phyloP scores from a whole-genome alignment of 148 eudicot genomes.

The Oxyria digyna region DNA sequence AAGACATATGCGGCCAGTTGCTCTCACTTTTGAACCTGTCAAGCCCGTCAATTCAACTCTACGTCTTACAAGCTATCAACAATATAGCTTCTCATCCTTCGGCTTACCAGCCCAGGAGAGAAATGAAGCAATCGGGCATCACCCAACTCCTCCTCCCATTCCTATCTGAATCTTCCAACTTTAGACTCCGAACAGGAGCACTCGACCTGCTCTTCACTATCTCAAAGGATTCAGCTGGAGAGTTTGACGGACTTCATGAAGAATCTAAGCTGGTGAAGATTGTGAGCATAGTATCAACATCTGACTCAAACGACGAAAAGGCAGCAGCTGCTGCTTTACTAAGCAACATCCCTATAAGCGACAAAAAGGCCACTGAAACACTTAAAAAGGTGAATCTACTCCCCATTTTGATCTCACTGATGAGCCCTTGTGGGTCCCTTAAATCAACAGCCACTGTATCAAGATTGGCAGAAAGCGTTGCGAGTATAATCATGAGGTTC shows the following conservation, averaged over 20 bases:
- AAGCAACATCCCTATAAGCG: slow-evolving; percentile 49
- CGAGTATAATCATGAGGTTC: slow-evolving; percentile 48
- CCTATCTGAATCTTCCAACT: slow-evolving; percentile 28
- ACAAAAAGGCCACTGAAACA: slow-evolving; percentile 42
- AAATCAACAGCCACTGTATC: slow-evolving; percentile 17
- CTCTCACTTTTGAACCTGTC: slow-evolving; percentile 63
- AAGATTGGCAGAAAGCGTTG: slow-evolving; percentile 41
- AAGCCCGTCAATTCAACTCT: slow-evolving; percentile 41
- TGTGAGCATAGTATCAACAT: slow-evolving; percentile 34
- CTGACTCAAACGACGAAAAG: slow-evolving; percentile 42
- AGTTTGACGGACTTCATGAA: slow-evolving; percentile 28
- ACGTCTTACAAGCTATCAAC: slow-evolving; percentile 57
- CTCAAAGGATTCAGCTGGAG: slow-evolving; percentile 33
- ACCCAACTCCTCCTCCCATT: slow-evolving; percentile 60
- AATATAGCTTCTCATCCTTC: slow-evolving; percentile 39
- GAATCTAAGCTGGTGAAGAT: slow-evolving; percentile 34
- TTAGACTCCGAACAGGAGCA: slow-evolving; percentile 35
- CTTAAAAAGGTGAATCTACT: slow-evolving; percentile 46
- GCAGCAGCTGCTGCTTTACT: slow-evolving; percentile 58
- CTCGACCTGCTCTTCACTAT: slow-evolving; percentile 43
- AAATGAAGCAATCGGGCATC: slow-evolving; percentile 54
- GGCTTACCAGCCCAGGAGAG: slow-evolving; percentile 34
- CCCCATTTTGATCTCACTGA: slow-evolving; percentile 35
- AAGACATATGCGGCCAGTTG: slow-evolving; percentile 66
- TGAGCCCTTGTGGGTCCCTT: slow-evolving; percentile 19